Conservation (phyloP, 768 basidiomycete species). For the Lactarius sp. region DNA sequence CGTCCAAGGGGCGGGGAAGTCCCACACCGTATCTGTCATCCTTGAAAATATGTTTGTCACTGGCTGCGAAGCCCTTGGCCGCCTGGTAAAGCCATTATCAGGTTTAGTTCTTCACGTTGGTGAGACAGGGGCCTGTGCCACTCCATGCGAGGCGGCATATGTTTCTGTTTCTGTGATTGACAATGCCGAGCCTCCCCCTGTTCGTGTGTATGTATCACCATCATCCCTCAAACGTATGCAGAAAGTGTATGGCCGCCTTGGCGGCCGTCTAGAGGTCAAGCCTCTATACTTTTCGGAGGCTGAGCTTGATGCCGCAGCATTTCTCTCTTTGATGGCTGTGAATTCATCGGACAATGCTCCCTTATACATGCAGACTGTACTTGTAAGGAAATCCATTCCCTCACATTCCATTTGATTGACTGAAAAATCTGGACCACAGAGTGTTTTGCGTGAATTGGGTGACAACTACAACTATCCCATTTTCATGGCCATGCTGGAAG, state of each 20-base stretch:
- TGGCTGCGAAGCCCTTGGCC: conserved; percentile 44
- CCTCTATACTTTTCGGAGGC: conserved; percentile 51
- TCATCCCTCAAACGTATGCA: conserved; percentile 59
- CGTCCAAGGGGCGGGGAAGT: conserved; percentile 74
- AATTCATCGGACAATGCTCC: conserved; percentile 57
- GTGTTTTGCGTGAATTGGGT: conserved; percentile 58
- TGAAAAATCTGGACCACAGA: conserved; percentile 33
- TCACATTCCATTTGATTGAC: neutral
- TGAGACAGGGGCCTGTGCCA: conserved; percentile 53
- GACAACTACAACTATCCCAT: conserved; percentile 49
- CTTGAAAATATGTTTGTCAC: conserved; percentile 69
- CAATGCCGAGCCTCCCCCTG: conserved; percentile 31
- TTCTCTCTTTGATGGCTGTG: conserved; percentile 72
- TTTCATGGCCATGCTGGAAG: conserved; percentile 46
- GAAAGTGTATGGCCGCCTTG: conserved; percentile 43
- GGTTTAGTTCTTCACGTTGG: conserved; percentile 69
- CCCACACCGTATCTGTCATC: conserved; percentile 63
- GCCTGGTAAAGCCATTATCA: conserved; percentile 47
- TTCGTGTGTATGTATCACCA: conserved; percentile 53
- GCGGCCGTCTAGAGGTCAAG: conserved; percentile 45
- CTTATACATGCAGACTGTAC: conserved; percentile 61
- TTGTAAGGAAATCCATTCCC: conserved; percentile 45
- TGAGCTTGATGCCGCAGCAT: conserved; percentile 64
- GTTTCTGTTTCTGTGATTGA: conserved; percentile 24
- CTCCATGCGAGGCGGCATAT: conserved; percentile 65